phyloP scores from a whole-genome alignment of 1,139 yeast genomes.

The Pichia sp. region DNA sequence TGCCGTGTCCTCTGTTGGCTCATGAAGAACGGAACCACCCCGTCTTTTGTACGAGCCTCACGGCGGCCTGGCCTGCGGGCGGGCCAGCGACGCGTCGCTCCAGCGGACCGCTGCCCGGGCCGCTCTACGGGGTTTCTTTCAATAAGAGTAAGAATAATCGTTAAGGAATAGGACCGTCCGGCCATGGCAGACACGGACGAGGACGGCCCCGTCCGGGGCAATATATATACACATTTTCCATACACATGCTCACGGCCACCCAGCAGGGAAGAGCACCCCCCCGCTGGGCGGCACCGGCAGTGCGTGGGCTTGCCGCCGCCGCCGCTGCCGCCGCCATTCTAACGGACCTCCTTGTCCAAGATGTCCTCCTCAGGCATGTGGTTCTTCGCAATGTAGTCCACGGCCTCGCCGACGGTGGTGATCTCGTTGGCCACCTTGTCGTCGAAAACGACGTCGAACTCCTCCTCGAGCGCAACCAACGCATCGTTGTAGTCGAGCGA shows the following conservation, averaged over 20 bases:
- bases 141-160: too few species aligned
- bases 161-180: background rate
- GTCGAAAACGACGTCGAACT: slow-evolving; percentile 59
- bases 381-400: slow-evolving; percentile 44
- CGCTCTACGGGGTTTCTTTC: too few species aligned
- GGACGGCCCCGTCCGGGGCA: background rate
- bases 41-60: too few species aligned
- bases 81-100: too few species aligned
- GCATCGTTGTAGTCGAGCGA: slow-evolving; percentile 63
- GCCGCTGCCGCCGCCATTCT: slow-evolving; percentile 2
- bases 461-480: slow-evolving; percentile 61
- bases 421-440: slow-evolving; percentile 59
- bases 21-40: too few species aligned
- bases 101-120: too few species aligned
- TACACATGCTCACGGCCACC: background rate
- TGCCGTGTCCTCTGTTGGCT: too few species aligned
- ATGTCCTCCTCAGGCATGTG: slow-evolving; percentile 32
- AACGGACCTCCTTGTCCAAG: slow-evolving; percentile 34
- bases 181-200: background rate
- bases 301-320: too few species aligned
- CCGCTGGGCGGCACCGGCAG: too few species aligned
- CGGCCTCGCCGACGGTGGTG: slow-evolving; percentile 59
- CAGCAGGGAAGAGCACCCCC: background rate
- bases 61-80: too few species aligned
- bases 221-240: background rate